phyloP scores from a whole-genome alignment of 345 rosid species.

The Passiflora organensis region DNA sequence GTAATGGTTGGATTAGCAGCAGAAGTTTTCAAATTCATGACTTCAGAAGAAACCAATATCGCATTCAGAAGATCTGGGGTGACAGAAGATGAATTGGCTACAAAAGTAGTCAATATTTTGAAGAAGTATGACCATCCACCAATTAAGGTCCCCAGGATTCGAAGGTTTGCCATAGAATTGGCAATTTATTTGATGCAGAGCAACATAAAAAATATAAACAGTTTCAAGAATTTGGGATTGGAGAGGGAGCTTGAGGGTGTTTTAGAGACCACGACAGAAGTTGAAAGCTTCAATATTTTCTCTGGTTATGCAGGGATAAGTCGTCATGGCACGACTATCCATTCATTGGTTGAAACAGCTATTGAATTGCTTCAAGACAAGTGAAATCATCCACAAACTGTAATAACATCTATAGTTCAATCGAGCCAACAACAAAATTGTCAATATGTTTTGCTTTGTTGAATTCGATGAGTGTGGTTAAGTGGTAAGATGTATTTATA shows the following conservation, averaged over 20 bases:
- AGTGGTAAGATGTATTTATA: too few species aligned
- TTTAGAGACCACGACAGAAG: conserved; percentile 66
- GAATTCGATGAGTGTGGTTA: too few species aligned
- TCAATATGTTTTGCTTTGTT: too few species aligned
- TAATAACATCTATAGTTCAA: neutral
- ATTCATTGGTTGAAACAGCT: conserved; percentile 48
- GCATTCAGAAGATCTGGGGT: conserved; percentile 44
- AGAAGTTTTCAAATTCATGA: conserved; percentile 58
- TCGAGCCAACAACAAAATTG: conserved; percentile 2
- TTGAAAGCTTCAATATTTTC: conserved; percentile 75
- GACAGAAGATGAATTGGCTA: conserved; percentile 41
- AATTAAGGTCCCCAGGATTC: conserved; percentile 68
- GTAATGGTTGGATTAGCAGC: conserved; percentile 73
- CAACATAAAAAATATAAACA: conserved; percentile 22
- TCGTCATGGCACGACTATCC: conserved; percentile 57
- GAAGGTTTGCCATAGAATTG: conserved; percentile 75
- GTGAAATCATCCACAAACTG: neutral
- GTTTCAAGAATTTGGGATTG: conserved; percentile 43
- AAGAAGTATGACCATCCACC: conserved; percentile 51
- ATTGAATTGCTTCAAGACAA: conserved; percentile 2
- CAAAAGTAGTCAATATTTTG: conserved; percentile 45
- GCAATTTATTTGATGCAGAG: conserved; percentile 77
- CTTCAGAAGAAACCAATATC: conserved; percentile 39
- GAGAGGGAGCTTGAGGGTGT: conserved; percentile 50
- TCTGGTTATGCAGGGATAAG: conserved; percentile 67